Evolutionary conservation across 306 rosid species (phyloP).

Genomic region (Canavalia gladiata): DNA sequence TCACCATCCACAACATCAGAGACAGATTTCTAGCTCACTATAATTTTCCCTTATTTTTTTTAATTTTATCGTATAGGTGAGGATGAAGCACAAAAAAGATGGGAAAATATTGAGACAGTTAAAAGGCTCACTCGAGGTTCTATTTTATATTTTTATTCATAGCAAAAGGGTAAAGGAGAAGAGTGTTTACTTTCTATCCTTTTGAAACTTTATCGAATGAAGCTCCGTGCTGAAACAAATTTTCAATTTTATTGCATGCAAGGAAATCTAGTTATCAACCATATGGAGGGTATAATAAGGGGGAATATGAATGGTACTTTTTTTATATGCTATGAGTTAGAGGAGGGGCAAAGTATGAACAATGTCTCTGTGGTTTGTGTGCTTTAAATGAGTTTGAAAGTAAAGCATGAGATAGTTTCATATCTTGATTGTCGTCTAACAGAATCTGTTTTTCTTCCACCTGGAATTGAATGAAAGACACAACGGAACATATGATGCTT

Average conservation of each 20-base stretch:
- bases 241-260: not conserved
- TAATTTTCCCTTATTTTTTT: not conserved
- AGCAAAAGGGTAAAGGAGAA: constrained; percentile 7
- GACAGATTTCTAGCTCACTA: not conserved
- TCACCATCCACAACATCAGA: constrained; percentile 60
- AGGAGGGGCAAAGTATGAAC: not conserved
- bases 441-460: constrained; percentile 6
- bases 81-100: not conserved
- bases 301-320: constrained; percentile 44
- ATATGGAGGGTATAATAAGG: not conserved
- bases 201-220: constrained; percentile 16
- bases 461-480: constrained; percentile 26
- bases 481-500: not conserved
- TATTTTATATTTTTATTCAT: not conserved
- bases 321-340: constrained; percentile 8
- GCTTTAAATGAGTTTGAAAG: constrained; percentile 43
- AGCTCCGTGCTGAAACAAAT: not conserved
- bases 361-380: constrained; percentile 49
- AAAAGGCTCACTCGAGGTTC: not conserved
- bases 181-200: constrained; percentile 5
- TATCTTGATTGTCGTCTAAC: constrained; percentile 43
- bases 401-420: constrained; percentile 57
- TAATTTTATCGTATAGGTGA: not conserved
- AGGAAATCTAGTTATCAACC: constrained; percentile 29
- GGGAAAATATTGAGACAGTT: not conserved